These are phyloP conservation scores for Paxillus involutus DNA, from an alignment of 768 basidiomycete species.

Conservation along the genomic window DNA sequence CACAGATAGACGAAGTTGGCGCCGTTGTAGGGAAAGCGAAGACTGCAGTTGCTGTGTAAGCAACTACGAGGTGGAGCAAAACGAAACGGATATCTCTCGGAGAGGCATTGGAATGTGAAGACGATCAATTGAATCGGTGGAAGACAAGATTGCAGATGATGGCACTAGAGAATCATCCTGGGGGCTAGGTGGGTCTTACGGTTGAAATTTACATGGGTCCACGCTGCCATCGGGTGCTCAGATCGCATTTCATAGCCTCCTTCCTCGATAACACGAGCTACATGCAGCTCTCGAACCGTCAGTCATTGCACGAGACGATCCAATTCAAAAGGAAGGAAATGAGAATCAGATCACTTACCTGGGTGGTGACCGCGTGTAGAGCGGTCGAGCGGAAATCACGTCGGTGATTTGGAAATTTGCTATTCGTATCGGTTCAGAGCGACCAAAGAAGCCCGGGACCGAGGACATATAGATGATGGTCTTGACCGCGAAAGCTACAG, in stretches of 20 bases:
- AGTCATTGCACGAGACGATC: background rate
- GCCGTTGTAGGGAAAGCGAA: background rate
- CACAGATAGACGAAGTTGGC: slow-evolving; percentile 3
- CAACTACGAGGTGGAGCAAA: slow-evolving; percentile 2
- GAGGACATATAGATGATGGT: no score
- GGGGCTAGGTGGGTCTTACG: slow-evolving; percentile 8
- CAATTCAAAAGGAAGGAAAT: background rate
- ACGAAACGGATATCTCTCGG: background rate
- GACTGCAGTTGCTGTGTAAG: background rate
- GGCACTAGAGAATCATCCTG: background rate
- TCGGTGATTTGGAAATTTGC: background rate
- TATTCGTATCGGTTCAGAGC: no score
- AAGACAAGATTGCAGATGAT: background rate
- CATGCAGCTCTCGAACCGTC: background rate
- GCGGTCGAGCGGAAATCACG: no score
- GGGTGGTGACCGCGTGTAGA: no score
- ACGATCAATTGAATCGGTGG: background rate
- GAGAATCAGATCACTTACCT: background rate
- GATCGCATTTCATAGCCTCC: background rate
- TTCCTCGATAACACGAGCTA: background rate
- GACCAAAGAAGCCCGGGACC: no score
- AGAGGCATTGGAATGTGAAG: background rate
- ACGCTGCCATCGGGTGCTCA: background rate
- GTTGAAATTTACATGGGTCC: background rate
- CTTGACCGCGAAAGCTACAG: no score